Percentiles rank a stretch among this genome's conserved stretches.
Conservation (phyloP, 1,284 basidiomycete species). For the Puccinia polysora region DNA sequence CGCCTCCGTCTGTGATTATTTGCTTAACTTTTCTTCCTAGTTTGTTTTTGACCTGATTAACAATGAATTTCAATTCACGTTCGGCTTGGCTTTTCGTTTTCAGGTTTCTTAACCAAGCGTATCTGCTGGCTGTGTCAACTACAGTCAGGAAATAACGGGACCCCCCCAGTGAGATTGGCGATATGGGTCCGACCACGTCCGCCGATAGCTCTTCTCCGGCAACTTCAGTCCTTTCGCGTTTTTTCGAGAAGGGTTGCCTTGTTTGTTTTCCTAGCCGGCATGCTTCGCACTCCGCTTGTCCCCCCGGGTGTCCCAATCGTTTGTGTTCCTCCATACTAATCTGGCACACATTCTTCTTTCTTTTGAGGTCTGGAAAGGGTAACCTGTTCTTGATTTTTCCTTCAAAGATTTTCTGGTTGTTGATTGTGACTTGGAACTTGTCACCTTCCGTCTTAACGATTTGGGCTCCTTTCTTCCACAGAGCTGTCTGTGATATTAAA, state of each 20-base stretch:
- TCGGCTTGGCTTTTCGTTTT: neutral
- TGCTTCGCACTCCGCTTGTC: neutral
- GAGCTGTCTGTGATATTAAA: neutral
- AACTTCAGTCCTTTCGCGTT: neutral
- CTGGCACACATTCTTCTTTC: neutral
- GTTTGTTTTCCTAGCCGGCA: slow-evolving; percentile 16
- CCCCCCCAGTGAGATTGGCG: slow-evolving; percentile 15
- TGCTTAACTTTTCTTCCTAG: neutral
- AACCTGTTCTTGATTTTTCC: slow-evolving; percentile 13
- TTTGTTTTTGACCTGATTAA: neutral
- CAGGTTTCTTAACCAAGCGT: neutral
- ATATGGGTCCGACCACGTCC: slow-evolving; percentile 18
- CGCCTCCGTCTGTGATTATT: slow-evolving; percentile 16
- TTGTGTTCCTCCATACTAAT: neutral
- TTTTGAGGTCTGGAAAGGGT: neutral
- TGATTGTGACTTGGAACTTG: neutral
- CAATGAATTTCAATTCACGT: neutral
- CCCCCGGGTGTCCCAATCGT: neutral
- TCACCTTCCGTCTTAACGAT: neutral
- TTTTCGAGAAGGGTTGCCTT: neutral
- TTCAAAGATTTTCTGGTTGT: neutral
- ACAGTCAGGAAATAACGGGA: slow-evolving; percentile 1
- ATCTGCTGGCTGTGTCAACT: slow-evolving; percentile 15
- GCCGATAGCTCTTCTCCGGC: slow-evolving; percentile 3
- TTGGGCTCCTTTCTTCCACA: neutral